Evolutionary conservation across 805 yeast genomes (phyloP).

Genomic region (Lipomyces sp.): DNA sequence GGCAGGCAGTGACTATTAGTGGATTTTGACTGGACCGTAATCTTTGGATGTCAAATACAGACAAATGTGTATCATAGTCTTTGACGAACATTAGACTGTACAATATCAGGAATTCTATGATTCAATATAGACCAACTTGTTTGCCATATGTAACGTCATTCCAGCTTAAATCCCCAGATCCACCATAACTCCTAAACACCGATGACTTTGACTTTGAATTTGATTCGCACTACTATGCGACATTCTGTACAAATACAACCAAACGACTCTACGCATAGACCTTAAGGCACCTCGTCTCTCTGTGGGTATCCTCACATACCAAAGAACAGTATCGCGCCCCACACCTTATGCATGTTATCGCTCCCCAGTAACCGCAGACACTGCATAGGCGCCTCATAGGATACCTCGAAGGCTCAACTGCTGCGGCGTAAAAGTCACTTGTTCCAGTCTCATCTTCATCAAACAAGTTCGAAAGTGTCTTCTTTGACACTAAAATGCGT

Average conservation of each 20-base stretch:
- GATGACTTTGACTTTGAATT: neutral
- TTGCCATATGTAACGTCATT: neutral
- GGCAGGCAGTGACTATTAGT: conserved; percentile 23
- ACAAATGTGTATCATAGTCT: neutral
- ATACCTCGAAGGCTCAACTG: conserved; percentile 46
- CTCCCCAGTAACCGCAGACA: conserved; percentile 51
- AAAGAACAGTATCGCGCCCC: conserved; percentile 47
- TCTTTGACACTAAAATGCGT: conserved; percentile 48
- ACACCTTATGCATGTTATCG: conserved; percentile 46
- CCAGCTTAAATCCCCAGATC: neutral
- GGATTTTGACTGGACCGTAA: neutral
- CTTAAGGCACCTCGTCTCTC: conserved; percentile 47
- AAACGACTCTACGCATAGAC: conserved; percentile 38
- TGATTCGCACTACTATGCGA: neutral
- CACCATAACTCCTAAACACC: neutral
- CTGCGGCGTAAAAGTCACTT: conserved; percentile 41
- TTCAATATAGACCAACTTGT: neutral
- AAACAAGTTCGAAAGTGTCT: conserved; percentile 47
- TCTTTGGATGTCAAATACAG: neutral
- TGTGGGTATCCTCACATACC: conserved; percentile 47
- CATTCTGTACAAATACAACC: neutral
- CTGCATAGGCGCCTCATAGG: conserved; percentile 47
- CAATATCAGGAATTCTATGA: neutral
- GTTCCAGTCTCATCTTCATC: conserved; percentile 50
- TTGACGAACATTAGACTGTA: neutral